Conservation (phyloP, 768 basidiomycete species). For the Podaxis mareebaensis region DNA sequence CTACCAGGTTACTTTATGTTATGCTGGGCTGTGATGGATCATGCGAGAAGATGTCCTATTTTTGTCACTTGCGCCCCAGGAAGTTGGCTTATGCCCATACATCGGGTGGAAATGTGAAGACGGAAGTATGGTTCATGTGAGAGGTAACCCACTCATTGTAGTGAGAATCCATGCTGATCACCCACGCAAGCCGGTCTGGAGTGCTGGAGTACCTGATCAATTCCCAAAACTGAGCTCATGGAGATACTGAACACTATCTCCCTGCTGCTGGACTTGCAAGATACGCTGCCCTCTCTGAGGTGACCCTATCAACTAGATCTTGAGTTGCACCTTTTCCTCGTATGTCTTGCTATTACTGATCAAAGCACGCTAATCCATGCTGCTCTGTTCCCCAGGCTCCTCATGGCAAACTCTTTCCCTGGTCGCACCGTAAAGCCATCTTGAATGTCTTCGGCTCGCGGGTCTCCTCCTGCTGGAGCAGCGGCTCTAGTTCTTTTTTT, state of each 20-base stretch:
- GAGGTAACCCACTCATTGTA: conserved; percentile 20
- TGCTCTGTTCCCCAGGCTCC: conserved; percentile 62
- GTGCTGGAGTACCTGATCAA: conserved; percentile 29
- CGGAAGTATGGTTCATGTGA: conserved; percentile 1
- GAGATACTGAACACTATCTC: conserved; percentile 75
- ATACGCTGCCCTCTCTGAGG: conserved; percentile 36
- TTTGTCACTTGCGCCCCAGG: conserved; percentile 69
- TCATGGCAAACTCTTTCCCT: conserved; percentile 62
- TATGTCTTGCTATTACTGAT: conserved; percentile 31
- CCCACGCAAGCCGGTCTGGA: conserved; percentile 37
- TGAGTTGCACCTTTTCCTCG: neutral
- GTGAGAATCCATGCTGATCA: conserved; percentile 29
- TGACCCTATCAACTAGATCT: too few species aligned
- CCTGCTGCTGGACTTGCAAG: conserved; percentile 61
- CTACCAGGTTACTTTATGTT: neutral
- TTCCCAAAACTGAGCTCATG: conserved; percentile 73
- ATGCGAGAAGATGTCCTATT: conserved; percentile 71
- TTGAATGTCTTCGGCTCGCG: conserved; percentile 61
- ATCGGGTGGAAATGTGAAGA: conserved; percentile 33
- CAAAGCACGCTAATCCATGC: conserved; percentile 77
- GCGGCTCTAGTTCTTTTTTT: conserved; percentile 43
- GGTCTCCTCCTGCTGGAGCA: conserved; percentile 37
- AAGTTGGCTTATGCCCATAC: conserved; percentile 58
- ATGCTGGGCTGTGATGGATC: conserved; percentile 58
- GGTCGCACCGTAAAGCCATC: conserved; percentile 55